Evolutionary conservation across 306 rosid species (phyloP), one percentile per base, ranked within the genome.

Genomic region (Ochetophila trinervis): DNA sequence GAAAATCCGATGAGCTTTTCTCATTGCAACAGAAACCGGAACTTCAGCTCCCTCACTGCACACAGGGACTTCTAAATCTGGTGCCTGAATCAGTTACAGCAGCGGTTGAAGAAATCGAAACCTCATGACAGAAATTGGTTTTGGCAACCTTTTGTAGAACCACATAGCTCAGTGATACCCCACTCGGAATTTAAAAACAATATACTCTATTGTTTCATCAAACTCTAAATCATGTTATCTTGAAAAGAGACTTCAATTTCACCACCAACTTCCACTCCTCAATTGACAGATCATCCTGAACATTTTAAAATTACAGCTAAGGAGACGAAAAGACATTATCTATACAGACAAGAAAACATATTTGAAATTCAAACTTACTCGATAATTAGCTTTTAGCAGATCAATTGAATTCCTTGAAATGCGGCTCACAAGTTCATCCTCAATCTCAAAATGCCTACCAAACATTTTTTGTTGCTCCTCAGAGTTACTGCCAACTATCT

Each of bases 391-490:
- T 78, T 93, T 93, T 30, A 90, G 97, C 18, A 90, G 22, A 60
- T 93, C 99, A 72, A 93, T 93, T 0, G 99, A 93, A 69, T 60
- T 87, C 84, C 97, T 80, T 2, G 97, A 70, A 61, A 93, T 90
- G 72, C 76, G 97, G 82, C 97, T 90, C 56, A 93, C 97, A 83
- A 93, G 99, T 64, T 93, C 94, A 74, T 90, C 97, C 18, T 90
- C 91, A 19, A 86, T 61, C 71, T 90, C 99, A 83, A 93, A 93
- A 75, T 93, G 99, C 82, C 99, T 81, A 58, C 99, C 99, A 47
- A 23, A 86, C 97, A 93, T 90, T 63, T 90, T 90, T 54, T 93
- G 99, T 76, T 93, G 99, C 69, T 93, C 99, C 69, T 93, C 99
- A 18, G 97, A 19, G 71, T 80, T 84, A 78, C 82, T 62, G 63